Percentiles rank a stretch among this genome's conserved stretches.
Evolutionary conservation across 768 basidiomycete genomes (phyloP).

Genomic region (Rickenella mellea): DNA sequence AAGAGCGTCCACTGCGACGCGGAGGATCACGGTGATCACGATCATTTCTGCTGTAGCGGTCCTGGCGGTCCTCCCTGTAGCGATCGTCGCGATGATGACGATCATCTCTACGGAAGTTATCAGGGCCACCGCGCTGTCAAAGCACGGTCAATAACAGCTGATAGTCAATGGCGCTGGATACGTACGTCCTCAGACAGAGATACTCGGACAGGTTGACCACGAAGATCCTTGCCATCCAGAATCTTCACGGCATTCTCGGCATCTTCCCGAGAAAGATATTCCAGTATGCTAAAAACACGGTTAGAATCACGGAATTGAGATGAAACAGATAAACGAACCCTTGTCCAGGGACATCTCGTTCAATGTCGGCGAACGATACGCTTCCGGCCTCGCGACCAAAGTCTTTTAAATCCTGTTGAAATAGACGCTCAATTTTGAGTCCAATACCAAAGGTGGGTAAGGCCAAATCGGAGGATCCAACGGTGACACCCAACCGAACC

Average conservation of each 20-base stretch:
- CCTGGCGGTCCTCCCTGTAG: constrained; percentile 33
- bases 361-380: constrained; percentile 92
- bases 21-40: constrained; percentile 17
- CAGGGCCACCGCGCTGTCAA: constrained; percentile 50
- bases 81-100: constrained; percentile 39
- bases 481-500: too few relatives aligned
- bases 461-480: constrained; percentile 11
- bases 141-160: constrained; percentile 5
- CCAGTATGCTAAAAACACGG: constrained; percentile 59
- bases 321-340: constrained; percentile 48
- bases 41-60: constrained; percentile 34
- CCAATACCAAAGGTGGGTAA: constrained; percentile 24
- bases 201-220: constrained; percentile 73
- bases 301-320: not conserved
- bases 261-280: constrained; percentile 82
- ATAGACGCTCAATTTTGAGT: constrained; percentile 2
- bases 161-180: constrained; percentile 8
- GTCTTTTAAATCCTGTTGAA: constrained; percentile 98
- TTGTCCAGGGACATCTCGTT: constrained; percentile 75
- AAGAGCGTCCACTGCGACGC: constrained; percentile 73
- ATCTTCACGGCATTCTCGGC: constrained; percentile 90
- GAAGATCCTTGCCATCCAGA: constrained; percentile 79
- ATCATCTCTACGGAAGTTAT: constrained; percentile 72
- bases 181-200: constrained; percentile 53
- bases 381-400: constrained; percentile 91